Conservation (phyloP, 2,329 filamentous ascomycete genomes). For the Microdochium trichocladiopsis region DNA sequence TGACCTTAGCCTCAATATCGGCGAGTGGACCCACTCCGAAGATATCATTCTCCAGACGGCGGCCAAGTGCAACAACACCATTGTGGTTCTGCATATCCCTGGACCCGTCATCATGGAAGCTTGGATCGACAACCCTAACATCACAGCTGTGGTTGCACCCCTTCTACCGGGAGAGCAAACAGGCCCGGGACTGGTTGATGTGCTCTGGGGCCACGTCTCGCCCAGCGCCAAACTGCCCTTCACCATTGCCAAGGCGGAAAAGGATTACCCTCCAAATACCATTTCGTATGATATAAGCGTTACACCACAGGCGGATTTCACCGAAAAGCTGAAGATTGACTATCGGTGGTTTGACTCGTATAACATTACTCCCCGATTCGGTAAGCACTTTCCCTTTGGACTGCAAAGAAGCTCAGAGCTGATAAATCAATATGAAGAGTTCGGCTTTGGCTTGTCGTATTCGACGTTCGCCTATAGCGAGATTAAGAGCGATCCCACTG, state of each 20-base stretch:
- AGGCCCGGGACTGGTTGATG: constrained; percentile 53
- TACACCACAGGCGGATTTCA: no score
- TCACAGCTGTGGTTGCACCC: constrained; percentile 53
- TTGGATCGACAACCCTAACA: constrained; percentile 49
- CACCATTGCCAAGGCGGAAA: constrained; percentile 18
- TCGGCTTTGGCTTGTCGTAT: no score
- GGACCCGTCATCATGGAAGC: constrained; percentile 52
- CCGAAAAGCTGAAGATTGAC: constrained; percentile 47
- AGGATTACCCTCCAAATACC: constrained; percentile 33
- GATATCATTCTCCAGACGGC: no score
- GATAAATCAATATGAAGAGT: no score
- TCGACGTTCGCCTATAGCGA: no score
- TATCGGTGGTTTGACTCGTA: constrained; percentile 46
- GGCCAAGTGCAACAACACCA: constrained; percentile 67
- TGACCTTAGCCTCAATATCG: no score
- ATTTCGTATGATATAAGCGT: constrained; percentile 2
- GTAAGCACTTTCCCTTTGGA: constrained; percentile 49
- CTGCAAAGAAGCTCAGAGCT: no score
- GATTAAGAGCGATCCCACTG: no score
- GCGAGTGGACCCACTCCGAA: no score
- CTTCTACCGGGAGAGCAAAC: constrained; percentile 48
- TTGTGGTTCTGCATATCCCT: constrained; percentile 59
- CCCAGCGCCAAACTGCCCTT: constrained; percentile 19
- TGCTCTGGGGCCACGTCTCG: constrained; percentile 48
- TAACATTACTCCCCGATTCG: constrained; percentile 41